Evolutionary conservation across 495 filamentous ascomycete genomes (phyloP), one percentile per base, ranked within the genome.

Genomic region (Alectoria sarmentosa): DNA sequence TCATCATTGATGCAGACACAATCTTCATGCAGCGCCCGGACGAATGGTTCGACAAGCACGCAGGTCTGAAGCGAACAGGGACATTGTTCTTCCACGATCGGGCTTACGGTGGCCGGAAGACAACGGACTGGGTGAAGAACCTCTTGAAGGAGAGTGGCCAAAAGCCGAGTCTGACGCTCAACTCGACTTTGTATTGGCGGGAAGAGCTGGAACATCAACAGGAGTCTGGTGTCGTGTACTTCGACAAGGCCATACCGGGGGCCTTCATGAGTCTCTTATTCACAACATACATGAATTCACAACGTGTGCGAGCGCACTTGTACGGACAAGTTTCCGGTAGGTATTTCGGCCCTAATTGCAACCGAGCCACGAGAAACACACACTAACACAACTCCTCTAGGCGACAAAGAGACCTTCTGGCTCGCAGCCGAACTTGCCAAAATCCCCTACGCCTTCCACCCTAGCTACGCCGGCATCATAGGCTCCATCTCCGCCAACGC

Each of bases 51-150:
- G 73, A 71, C 0, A 65, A 60, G 28, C 63, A 75, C 26, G 54
- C 60, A 19, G 66, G 64, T 1, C 76, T 76, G 57, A 48, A 58
- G 15, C 61, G 68, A 11, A 76, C 71, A 1, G 77, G 77, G 0
- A 74, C 75, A 5, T 59, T 76, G 17, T 75, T 78, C 58, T 78
- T 77, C 69, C 74, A 76, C 64, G 76, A 79, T 65, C 69, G 76
- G n/a, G 61, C 75, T 42, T 62, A 34, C n/a, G 37, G n/a, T 46
- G 63, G 58, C n/a, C 48, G 48, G 30, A 55, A 14, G 36, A 55
- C 52, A 55, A 58, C 56, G 1, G 63, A 60, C 17, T 63, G 63
- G 63, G 55, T 63, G 1, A 56, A 61, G 26, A 13, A 26, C 4
- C 39, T 46, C 11, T 49, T 65, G 39, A 28, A 42, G 21, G 58